These are phyloP conservation scores for Peronosclerospora sorghi DNA, from an alignment of 352 stramenopile genomes.

Conservation along the genomic window DNA sequence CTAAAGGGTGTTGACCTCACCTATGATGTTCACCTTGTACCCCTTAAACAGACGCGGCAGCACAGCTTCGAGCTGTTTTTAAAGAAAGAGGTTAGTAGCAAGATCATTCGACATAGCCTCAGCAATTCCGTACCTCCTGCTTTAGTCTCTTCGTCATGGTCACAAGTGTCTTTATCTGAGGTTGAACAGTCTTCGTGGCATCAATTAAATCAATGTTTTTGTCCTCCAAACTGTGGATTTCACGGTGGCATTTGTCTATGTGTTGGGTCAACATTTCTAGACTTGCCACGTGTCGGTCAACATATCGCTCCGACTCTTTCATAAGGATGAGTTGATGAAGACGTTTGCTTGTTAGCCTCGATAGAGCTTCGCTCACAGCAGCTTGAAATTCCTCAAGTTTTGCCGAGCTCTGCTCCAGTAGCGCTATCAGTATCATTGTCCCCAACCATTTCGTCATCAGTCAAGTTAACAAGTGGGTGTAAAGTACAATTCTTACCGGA, in stretches of 20 bases:
- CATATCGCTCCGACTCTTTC: conserved; percentile 59
- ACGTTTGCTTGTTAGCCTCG: conserved; percentile 46
- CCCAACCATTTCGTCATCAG: conserved; percentile 7
- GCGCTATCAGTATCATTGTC: conserved; percentile 11
- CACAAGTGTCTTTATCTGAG: conserved; percentile 43
- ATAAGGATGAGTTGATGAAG: conserved; percentile 69
- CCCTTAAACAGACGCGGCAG: conserved; percentile 63
- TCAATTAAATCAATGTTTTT: conserved; percentile 65
- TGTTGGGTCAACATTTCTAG: conserved; percentile 65
- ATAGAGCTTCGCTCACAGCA: conserved; percentile 32
- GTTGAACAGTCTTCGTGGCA: conserved; percentile 35
- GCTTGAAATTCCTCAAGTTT: conserved; percentile 30
- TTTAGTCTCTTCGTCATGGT: conserved; percentile 55
- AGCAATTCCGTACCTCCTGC: conserved; percentile 32
- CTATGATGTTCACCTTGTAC: conserved; percentile 74
- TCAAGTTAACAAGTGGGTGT: background rate
- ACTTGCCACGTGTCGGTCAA: conserved; percentile 57
- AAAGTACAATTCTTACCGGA: conserved; percentile 24
- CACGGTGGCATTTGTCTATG: conserved; percentile 54
- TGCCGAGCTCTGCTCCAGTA: conserved; percentile 52
- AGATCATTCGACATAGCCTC: background rate
- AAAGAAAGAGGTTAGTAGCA: conserved; percentile 2
- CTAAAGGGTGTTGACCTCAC: conserved; percentile 67
- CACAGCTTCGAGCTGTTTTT: conserved; percentile 36
- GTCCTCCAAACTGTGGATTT: conserved; percentile 56